A percentile compares a stretch with the other conserved stretches of the same genome.
phyloP scores from a whole-genome alignment of 352 stramenopile species.

The Phytophthora crassamura region DNA sequence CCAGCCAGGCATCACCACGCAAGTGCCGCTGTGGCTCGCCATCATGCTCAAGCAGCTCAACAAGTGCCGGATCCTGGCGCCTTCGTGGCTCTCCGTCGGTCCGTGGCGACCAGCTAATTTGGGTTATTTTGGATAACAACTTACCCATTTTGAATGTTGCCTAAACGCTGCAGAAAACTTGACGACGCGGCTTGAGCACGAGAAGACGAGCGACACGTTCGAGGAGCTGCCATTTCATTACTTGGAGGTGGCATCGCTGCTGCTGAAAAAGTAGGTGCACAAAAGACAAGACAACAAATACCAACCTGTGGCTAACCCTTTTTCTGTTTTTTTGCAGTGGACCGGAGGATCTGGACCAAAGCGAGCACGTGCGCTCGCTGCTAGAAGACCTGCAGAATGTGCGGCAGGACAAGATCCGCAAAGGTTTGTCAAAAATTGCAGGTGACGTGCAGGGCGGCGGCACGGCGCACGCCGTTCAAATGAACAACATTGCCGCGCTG shows the following conservation, averaged over 20 bases:
- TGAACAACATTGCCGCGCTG: constrained; percentile 89
- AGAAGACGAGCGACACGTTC: constrained; percentile 79
- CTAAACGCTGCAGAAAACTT: constrained; percentile 56
- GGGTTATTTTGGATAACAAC: constrained; percentile 5
- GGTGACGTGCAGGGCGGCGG: constrained; percentile 77
- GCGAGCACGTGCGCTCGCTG: constrained; percentile 82
- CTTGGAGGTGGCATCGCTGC: constrained; percentile 80
- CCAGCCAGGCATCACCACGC: constrained; percentile 80
- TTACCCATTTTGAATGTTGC: constrained; percentile 19
- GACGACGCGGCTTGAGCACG: constrained; percentile 60
- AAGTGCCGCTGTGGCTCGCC: constrained; percentile 90
- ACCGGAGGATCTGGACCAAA: constrained; percentile 83
- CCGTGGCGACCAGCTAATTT: constrained; percentile 9
- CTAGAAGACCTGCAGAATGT: constrained; percentile 91
- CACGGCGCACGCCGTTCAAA: constrained; percentile 81
- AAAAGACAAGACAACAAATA: background rate
- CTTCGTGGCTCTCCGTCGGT: constrained; percentile 86
- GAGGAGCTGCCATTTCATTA: constrained; percentile 90
- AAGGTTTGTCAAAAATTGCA: constrained; percentile 85
- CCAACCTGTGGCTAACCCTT: constrained; percentile 7
- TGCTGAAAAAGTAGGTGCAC: constrained; percentile 81
- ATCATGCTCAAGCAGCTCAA: constrained; percentile 90
- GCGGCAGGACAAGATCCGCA: constrained; percentile 91
- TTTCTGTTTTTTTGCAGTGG: constrained; percentile 48
- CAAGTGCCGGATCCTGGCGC: constrained; percentile 86